Base-by-base conservation (phyloP, 1,139 yeast genomes). In the Suhomyces atakaporum region DNA sequence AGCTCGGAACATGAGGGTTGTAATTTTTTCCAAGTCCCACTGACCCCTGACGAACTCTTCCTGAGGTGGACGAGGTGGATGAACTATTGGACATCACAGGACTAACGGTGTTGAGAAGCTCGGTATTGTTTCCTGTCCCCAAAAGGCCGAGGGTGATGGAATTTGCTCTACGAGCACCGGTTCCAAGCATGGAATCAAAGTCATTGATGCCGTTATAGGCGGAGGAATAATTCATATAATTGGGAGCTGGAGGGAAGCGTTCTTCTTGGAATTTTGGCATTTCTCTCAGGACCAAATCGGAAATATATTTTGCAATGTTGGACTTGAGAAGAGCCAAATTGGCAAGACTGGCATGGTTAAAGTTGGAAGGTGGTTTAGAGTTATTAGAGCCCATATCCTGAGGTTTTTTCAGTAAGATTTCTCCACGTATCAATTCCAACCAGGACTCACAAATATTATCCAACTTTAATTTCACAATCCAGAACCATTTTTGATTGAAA, bases 361-460 rank as follows among this genome's bases (percentile, higher is more conserved):
- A 16, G 16, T 30, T 31, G 5, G 38, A 33, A 7, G 38, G 29
- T 9, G 31, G 31, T n/a, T 29, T 31, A 9, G 27, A 13, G n/a
- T n/a, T n/a, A n/a, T n/a, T n/a, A n/a, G n/a, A n/a, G n/a, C n/a
- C n/a, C n/a, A n/a, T n/a, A n/a, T n/a, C n/a, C n/a, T n/a, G n/a
- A n/a, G 24, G 31, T 16, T 32, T 35, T 25, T 39, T 42, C 8
- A 32, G 18, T 24, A 10, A 35, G 13, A 46, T 45, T 22, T 46
- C 44, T 18, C 16, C 21, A 21, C 43, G 46, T 12, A 56, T 36
- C 25, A 54, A 50, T 13, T 50, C 47, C 36, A 56, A 38, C 63
- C 63, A 60, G n/a, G 49, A 45, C 26, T 56, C 62, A 32, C 56
- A 55, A n/a, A 56, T 53, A n/a, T 46, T 42, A 39, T 56, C 60